A percentile compares a stretch with the other conserved stretches of the same genome.
Evolutionary conservation across 2,329 filamentous ascomycete genomes (phyloP).

Genomic region (Fusarium beomiforme): DNA sequence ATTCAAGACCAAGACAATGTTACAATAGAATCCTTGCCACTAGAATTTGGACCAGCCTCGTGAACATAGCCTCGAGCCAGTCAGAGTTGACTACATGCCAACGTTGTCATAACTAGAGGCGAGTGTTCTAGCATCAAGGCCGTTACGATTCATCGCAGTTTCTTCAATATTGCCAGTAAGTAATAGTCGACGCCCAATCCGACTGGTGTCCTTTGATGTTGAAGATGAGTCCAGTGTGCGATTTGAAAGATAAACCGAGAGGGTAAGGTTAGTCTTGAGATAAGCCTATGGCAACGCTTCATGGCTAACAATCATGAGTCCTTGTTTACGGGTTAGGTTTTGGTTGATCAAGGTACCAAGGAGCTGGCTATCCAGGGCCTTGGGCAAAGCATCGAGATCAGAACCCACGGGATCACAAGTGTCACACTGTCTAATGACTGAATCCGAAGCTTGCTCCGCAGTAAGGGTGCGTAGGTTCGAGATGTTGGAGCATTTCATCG

Average conservation of each 20-base stretch:
- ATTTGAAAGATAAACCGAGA: not conserved
- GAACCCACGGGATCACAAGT: not conserved
- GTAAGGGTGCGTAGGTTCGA: not conserved
- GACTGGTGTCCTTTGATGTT: not conserved
- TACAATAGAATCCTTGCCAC: not conserved
- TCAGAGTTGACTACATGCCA: slow-evolving; percentile 8
- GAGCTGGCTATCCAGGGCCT: not conserved
- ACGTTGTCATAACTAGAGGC: slow-evolving; percentile 20
- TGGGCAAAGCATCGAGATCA: not conserved
- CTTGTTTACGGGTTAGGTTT: not conserved
- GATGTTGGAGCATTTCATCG: not conserved
- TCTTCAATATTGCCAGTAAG: not conserved
- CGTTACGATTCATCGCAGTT: not conserved
- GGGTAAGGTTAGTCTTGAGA: not conserved
- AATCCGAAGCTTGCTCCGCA: not conserved
- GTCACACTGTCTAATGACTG: not conserved
- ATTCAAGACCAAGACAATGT: slow-evolving; percentile 4
- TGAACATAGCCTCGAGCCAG: slow-evolving; percentile 20
- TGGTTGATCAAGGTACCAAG: not conserved
- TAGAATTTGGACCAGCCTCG: not conserved
- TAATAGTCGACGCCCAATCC: not conserved
- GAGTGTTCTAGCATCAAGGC: not conserved
- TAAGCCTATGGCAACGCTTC: not conserved
- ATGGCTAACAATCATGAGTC: not conserved
- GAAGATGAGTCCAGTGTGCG: not conserved